Conservation (phyloP, 345 rosid species). For the Salix exigua region DNA sequence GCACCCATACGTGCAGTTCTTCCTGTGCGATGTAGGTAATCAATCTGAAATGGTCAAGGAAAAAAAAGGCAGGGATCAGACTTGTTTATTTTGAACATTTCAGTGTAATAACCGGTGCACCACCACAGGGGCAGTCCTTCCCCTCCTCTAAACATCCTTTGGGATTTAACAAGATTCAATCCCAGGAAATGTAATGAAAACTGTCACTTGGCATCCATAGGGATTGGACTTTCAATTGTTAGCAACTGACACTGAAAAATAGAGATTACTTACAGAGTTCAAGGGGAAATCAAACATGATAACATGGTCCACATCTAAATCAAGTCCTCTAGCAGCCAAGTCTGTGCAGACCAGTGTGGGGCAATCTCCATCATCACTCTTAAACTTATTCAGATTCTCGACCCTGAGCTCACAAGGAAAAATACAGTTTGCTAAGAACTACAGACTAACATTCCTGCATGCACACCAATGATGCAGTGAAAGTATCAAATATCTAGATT, state of each 20-base stretch:
- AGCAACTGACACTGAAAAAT: background rate
- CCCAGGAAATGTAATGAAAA: too few species aligned
- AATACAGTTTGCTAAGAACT: background rate
- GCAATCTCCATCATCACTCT: constrained; percentile 80
- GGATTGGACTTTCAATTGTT: too few species aligned
- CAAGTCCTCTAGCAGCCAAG: constrained; percentile 94
- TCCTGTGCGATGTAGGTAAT: constrained; percentile 94
- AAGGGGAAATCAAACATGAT: constrained; percentile 91
- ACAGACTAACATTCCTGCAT: background rate
- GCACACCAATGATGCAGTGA: too few species aligned
- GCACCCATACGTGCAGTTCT: constrained; percentile 99
- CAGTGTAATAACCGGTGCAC: too few species aligned
- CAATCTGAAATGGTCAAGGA: constrained; percentile 48
- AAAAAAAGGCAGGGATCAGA: constrained; percentile 1
- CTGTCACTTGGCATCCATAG: too few species aligned
- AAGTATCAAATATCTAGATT: too few species aligned
- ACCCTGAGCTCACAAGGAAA: constrained; percentile 43
- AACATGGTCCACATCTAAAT: constrained; percentile 86
- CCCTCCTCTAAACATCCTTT: too few species aligned
- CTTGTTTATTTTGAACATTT: background rate
- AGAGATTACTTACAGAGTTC: constrained; percentile 63
- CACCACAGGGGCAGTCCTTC: too few species aligned
- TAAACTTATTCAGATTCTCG: constrained; percentile 81
- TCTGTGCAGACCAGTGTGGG: constrained; percentile 94
- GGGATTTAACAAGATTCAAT: too few species aligned